Evolutionary conservation across 345 rosid genomes (phyloP), one percentile per base, ranked within the genome.

Genomic region (Turnera subulata): DNA sequence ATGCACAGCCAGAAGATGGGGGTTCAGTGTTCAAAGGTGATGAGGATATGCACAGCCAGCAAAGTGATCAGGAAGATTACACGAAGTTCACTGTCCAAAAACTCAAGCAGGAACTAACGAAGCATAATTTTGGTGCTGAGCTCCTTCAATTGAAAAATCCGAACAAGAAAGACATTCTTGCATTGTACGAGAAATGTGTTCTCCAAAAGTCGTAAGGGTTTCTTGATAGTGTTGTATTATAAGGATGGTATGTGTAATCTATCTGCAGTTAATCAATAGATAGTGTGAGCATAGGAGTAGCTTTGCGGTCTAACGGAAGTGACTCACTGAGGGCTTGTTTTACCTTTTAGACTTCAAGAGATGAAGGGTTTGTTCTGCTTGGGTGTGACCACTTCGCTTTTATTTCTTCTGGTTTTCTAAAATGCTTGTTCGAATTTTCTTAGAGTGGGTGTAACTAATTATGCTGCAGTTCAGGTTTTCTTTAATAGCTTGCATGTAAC

Each of bases 41-140:
- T 13, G 91, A 84, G 19, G 85, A 83, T 45, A 77, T 73, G 62
- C 77, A 67, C 44, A 83, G 84, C 64, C 80, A 80, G 54, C 93
- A 78, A 53, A 66, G 64, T 13, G 76, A 73, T 22, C 85, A 72
- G 61, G 91, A 76, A 49, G 96, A 94, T 63, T 85, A 88, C 71
- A 80, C 74, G 5, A 88, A 88, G 77, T 84, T 85, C 55, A 88
- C 93, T 0, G 66, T 88, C 38, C 91, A 74, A 75, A 84, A 72
- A 64, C 93, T 94, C 1, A 94, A 75, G 83, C 93, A 85, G 67
- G 99, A 94, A 38, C 85, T 94, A 46, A 90, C 91, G 0, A 94
- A 80, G 73, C 85, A 88, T 51, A 78, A 85, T 58, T 88, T 81
- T 13, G 99, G 91, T 11, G 95, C 81, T 4, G 86, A 87, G 80